These are phyloP conservation scores for Neurospora sp. DNA, from an alignment of 495 filamentous ascomycete genomes.

Conservation along the genomic window DNA sequence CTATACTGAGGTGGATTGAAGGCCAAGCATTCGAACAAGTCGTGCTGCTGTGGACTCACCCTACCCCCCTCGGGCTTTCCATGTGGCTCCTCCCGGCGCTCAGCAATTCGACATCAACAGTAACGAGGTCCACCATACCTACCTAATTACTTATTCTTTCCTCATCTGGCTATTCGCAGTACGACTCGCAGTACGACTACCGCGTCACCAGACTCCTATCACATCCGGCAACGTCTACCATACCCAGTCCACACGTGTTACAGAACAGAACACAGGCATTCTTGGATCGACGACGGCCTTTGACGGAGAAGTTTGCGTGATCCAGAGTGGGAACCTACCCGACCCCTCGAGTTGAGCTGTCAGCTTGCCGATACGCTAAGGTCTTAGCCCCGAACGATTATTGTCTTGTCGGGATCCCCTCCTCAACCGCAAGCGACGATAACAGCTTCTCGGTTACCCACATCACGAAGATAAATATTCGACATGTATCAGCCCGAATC, in stretches of 20 bases:
- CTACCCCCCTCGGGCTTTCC: background rate
- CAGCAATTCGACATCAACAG: background rate
- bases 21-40: background rate
- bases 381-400: background rate
- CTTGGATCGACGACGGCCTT: background rate
- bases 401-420: background rate
- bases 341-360: background rate
- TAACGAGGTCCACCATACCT: background rate
- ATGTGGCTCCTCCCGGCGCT: background rate
- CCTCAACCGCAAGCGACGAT: background rate
- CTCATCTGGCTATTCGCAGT: background rate
- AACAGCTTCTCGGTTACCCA: background rate
- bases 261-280: background rate
- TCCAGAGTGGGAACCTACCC: background rate
- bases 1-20: background rate
- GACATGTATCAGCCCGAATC: constrained; percentile 48
- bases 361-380: background rate
- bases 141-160: background rate
- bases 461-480: background rate
- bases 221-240: background rate
- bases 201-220: background rate
- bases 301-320: background rate
- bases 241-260: background rate
- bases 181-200: too few relatives aligned
- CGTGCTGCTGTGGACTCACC: background rate